Base-by-base conservation (phyloP, 2,329 filamentous ascomycete genomes). In the Aspergillus sp. region DNA sequence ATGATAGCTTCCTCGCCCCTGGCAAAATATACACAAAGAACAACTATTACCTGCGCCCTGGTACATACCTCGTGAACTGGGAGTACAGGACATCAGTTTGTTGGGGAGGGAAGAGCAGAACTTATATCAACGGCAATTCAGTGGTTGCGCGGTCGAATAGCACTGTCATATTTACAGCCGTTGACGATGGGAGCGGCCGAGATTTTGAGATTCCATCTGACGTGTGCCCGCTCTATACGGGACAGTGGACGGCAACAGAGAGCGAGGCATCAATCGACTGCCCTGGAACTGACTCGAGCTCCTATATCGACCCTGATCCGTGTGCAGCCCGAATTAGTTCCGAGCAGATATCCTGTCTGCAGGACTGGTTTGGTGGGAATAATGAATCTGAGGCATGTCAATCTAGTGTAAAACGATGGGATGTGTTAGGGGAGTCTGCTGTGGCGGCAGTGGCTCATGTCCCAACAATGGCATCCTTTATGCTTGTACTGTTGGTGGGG, bases 311-410 rank as follows among this genome's bases (percentile, higher is more conserved):
- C 27, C 35, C 35, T 5, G 45, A 55, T 8, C 45, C 53, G 5
- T 55, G 53, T 37, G 12, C 15, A 37, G 45, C n/a, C 24, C 35
- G n/a, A 17, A n/a, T 55, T 14, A 33, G 35, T 3, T n/a, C 49
- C 45, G n/a, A n/a, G 17, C 53, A 55, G 15, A 31, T 55, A 8
- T 9, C 9, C n/a, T 55, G 45, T 17, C 19, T 55, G 53, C 37
- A 31, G 24, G 37, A 55, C 15, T 55, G 21, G 37, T 55, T 43
- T 43, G 19, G 17, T 6, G 45, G 53, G 37, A 35, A 55, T 35
- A 55, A 55, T 43, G 39, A 41, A 17, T 49, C 53, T 4, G 45
- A 55, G 44, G 53, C 24, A n/a, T 53, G 51, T 46, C n/a, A 15
- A 37, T 21, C 17, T 15, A 51, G 49, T 31, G 23, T 51, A 9